A percentile compares a stretch with the other conserved stretches of the same genome.
phyloP scores from a whole-genome alignment of 2,329 filamentous ascomycete species.

The Pyricularia grisea region DNA sequence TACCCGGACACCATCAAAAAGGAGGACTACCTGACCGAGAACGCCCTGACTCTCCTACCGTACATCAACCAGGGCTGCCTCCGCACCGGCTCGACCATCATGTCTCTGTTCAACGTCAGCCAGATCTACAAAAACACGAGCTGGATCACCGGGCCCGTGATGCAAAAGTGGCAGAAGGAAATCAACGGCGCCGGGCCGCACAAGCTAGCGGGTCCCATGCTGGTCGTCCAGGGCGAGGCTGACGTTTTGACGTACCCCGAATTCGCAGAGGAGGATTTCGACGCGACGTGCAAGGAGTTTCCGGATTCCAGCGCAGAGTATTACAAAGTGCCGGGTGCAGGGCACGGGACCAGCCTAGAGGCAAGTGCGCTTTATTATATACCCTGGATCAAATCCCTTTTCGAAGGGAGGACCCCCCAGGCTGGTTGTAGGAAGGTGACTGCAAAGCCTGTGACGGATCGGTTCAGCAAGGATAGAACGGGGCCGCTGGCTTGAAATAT shows the following conservation, averaged over 20 bases:
- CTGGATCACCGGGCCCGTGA: conserved; percentile 6
- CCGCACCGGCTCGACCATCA: conserved; percentile 7
- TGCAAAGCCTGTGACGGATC: background rate
- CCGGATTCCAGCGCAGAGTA: background rate
- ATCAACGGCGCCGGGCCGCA: conserved; percentile 13
- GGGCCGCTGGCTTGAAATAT: background rate
- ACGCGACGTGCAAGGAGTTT: background rate
- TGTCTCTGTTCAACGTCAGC: conserved; percentile 6
- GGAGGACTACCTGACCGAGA: conserved; percentile 10
- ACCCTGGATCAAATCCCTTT: background rate
- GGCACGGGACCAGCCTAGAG: background rate
- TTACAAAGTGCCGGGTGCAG: background rate
- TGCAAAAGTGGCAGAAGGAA: background rate
- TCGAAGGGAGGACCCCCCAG: background rate
- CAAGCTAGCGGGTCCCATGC: conserved; percentile 12
- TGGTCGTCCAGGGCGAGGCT: conserved; percentile 13
- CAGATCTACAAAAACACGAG: conserved; percentile 9
- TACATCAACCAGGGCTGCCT: conserved; percentile 9
- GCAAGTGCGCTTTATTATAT: conserved; percentile 6
- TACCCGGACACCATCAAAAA: conserved; percentile 8
- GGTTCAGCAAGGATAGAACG: background rate
- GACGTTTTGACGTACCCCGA: conserved; percentile 9
- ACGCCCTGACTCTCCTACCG: conserved; percentile 1
- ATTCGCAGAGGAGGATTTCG: background rate
- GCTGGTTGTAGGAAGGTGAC: background rate